Evolutionary conservation across 2,329 filamentous ascomycete species (phyloP).

Genomic region (Colletotrichum tropicicola): DNA sequence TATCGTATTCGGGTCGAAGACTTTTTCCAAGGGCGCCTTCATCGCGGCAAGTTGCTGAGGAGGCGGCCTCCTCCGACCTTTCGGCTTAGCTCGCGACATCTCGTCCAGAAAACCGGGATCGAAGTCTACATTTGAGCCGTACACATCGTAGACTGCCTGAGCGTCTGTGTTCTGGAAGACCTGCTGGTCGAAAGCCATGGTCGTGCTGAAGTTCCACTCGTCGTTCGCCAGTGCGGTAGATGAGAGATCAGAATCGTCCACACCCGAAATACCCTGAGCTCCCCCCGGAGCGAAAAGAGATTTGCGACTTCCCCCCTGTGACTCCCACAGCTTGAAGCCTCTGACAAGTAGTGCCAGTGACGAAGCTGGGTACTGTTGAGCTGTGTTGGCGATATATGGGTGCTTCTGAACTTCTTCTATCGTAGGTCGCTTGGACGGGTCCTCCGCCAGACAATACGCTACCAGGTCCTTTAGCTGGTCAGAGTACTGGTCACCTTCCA

Average conservation of each 20-base stretch:
- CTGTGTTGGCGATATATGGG: constrained; percentile 72
- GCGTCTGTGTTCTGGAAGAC: constrained; percentile 62
- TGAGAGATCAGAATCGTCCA: constrained; percentile 47
- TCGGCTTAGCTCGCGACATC: constrained; percentile 59
- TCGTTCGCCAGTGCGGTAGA: constrained; percentile 60
- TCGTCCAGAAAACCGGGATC: constrained; percentile 52
- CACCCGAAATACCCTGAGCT: constrained; percentile 57
- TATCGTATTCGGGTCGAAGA: constrained; percentile 73
- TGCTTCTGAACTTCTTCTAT: constrained; percentile 77
- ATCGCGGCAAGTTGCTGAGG: constrained; percentile 66
- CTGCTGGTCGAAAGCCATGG: constrained; percentile 69
- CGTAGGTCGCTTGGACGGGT: constrained; percentile 73
- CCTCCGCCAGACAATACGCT: constrained; percentile 76
- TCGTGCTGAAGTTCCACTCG: constrained; percentile 76
- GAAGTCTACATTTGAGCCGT: constrained; percentile 67
- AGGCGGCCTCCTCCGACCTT: constrained; percentile 62
- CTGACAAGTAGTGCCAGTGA: constrained; percentile 73
- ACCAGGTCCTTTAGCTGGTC: constrained; percentile 74
- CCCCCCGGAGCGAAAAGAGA: constrained; percentile 70
- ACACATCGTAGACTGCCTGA: constrained; percentile 68
- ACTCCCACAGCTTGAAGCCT: constrained; percentile 80
- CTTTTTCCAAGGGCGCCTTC: constrained; percentile 68
- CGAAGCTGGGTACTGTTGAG: constrained; percentile 69
- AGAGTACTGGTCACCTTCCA: constrained; percentile 78
- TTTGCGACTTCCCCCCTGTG: constrained; percentile 74